Base-by-base conservation (phyloP, 108 stramenopile species). In the Poteriospumella lacustris region DNA sequence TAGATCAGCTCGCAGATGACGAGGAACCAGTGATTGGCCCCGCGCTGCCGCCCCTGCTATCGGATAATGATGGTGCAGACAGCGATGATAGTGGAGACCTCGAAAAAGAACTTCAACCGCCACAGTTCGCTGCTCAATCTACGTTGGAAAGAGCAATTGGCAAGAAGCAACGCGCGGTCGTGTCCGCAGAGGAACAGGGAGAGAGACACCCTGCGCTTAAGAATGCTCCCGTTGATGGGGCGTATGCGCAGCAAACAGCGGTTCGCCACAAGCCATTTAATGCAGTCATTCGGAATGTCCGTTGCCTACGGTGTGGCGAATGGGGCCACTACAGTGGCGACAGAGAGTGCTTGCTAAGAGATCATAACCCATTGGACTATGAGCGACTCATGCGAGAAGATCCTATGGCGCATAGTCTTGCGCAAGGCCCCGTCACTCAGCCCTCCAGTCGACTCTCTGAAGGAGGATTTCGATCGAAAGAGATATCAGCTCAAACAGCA, bases 201-300 rank as follows among this genome's bases (percentile, higher is more conserved):
- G 78, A 84, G 72, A 77, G 82, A 36, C 82, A 82, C 79, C 81
- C 83, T 33, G 75, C 79, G 39, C 75, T 84, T n/a, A 80, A 80
- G 82, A 79, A 82, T 40, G 83, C 83, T n/a, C 83, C 83, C 5
- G 82, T 82, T 24, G 83, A 84, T 26, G 82, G 82, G 58, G 76
- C 73, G 28, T 84, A 69, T 36, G 59, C 78, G 40, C 2, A 78
- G 26, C 5, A 62, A 15, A 19, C 41, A 1, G 36, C 26, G 3
- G 2, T 78, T 24, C 58, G 36, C 3, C 29, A 29, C 78, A 78
- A 78, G 34, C 83, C 83, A 28, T 81, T 83, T 52, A 81, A 81
- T 78, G 78, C 59, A 1, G 67, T 79, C 0, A 68, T 83, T 72
- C 81, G 83, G 39, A 81, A 83, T 77, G 72, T 81, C 38, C 78